Evolutionary conservation across 352 stramenopile genomes (phyloP).

Genomic region (Pseudoperonospora humuli): DNA sequence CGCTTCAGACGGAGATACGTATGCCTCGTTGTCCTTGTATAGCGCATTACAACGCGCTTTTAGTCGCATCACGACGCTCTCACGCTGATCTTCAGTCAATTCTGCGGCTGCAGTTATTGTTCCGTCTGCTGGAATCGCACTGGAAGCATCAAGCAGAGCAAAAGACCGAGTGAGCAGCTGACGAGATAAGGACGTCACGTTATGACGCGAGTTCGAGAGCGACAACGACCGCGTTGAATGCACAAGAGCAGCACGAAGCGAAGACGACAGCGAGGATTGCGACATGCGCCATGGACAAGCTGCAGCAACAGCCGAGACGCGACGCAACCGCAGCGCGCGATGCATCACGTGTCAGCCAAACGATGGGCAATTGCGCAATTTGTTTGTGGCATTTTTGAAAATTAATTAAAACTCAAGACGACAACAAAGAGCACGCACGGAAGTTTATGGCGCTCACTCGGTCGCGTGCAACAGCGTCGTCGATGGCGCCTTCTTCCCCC

Average conservation of each 20-base stretch:
- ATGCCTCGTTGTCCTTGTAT: conserved; percentile 36
- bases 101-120: background rate
- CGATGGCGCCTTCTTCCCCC: background rate
- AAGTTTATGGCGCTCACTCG: conserved; percentile 22
- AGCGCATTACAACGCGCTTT: conserved; percentile 49
- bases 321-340: conserved; percentile 23
- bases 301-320: conserved; percentile 5
- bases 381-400: background rate
- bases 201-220: conserved; percentile 7
- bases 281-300: background rate
- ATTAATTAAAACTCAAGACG: background rate
- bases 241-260: background rate
- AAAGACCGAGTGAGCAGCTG: conserved; percentile 5
- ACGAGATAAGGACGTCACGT: background rate
- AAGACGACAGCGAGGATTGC: background rate
- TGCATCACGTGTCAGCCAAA: conserved; percentile 24
- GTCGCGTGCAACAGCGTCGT: conserved; percentile 7
- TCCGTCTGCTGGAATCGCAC: conserved; percentile 1
- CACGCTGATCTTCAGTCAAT: conserved; percentile 8
- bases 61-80: conserved; percentile 29
- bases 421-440: conserved; percentile 6
- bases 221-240: background rate
- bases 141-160: conserved; percentile 7
- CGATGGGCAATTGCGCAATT: conserved; percentile 7
- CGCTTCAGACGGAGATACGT: conserved; percentile 16